A percentile compares a stretch with the other conserved stretches of the same genome.
These are phyloP conservation scores for Curvularia eragrostidis DNA, from an alignment of 2,329 filamentous ascomycete genomes.

Conservation along the genomic window DNA sequence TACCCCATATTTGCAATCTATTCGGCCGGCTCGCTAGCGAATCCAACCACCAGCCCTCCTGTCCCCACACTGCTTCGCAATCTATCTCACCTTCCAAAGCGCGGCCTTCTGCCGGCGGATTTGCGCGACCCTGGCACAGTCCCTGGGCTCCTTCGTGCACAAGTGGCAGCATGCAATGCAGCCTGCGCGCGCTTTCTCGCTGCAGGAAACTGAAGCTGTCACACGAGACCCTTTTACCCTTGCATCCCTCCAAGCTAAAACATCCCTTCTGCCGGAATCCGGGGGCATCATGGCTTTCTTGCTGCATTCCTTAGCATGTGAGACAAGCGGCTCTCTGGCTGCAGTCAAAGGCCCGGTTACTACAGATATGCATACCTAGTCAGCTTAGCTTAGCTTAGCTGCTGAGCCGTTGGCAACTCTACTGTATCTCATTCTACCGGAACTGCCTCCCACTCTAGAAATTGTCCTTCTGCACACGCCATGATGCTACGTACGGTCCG, in stretches of 20 bases:
- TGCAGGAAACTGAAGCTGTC: conserved; percentile 29
- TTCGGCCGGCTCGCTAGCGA: conserved; percentile 30
- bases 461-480: conserved; percentile 18
- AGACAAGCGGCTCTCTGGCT: conserved; percentile 6
- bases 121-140: conserved; percentile 41
- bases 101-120: conserved; percentile 40
- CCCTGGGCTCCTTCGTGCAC: conserved; percentile 33
- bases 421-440: conserved; percentile 3
- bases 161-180: conserved; percentile 24
- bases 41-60: conserved; percentile 30
- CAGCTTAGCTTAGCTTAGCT: conserved; percentile 1
- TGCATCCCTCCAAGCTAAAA: conserved; percentile 21
- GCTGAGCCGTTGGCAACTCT: neutral
- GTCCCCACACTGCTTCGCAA: conserved; percentile 41
- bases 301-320: neutral
- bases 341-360: conserved; percentile 12
- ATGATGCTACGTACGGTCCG: conserved; percentile 9
- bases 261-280: conserved; percentile 22
- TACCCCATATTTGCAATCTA: conserved; percentile 46
- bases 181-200: conserved; percentile 26
- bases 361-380: conserved; percentile 9
- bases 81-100: conserved; percentile 34
- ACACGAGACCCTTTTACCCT: conserved; percentile 19
- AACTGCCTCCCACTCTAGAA: conserved; percentile 9
- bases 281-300: conserved; percentile 3